These are phyloP conservation scores for Aspergillus egyptiacus DNA, from an alignment of 495 filamentous ascomycete species.

Conservation along the genomic window DNA sequence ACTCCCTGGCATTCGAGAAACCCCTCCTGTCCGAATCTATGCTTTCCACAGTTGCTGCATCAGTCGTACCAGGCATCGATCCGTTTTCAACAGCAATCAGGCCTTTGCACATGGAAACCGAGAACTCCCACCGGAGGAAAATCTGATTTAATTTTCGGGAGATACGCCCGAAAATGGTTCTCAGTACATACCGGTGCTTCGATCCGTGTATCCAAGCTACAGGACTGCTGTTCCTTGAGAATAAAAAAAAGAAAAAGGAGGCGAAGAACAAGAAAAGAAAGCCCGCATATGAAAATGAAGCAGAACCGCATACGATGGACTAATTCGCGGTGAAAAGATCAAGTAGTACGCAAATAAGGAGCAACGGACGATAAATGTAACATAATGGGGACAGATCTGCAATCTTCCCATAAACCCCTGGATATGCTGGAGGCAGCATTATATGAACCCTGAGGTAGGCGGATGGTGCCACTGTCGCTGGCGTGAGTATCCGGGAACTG, in stretches of 20 bases:
- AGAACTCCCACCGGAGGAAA: too few species aligned
- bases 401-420: constrained; percentile 42
- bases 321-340: constrained; percentile 12
- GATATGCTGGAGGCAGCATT: constrained; percentile 36
- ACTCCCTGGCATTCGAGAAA: too few species aligned
- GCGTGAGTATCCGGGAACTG: constrained; percentile 3
- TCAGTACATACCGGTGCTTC: constrained; percentile 6
- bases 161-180: not conserved
- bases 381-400: constrained; percentile 27
- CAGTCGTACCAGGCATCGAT: too few species aligned
- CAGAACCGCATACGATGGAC: constrained; percentile 8
- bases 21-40: too few species aligned
- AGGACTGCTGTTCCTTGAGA: constrained; percentile 14
- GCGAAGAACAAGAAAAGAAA: not conserved
- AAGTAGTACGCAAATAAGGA: constrained; percentile 8
- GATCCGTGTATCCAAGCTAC: constrained; percentile 21
- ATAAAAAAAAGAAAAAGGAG: too few species aligned
- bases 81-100: too few species aligned
- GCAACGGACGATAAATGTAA: constrained; percentile 13
- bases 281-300: constrained; percentile 2
- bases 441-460: constrained; percentile 15
- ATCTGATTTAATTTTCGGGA: too few species aligned
- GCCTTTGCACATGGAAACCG: too few species aligned
- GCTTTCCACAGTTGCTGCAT: not conserved
- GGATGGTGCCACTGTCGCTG: constrained; percentile 3